Conservation (phyloP, 73 alveolate genomes). For the Halteria grandinella region DNA sequence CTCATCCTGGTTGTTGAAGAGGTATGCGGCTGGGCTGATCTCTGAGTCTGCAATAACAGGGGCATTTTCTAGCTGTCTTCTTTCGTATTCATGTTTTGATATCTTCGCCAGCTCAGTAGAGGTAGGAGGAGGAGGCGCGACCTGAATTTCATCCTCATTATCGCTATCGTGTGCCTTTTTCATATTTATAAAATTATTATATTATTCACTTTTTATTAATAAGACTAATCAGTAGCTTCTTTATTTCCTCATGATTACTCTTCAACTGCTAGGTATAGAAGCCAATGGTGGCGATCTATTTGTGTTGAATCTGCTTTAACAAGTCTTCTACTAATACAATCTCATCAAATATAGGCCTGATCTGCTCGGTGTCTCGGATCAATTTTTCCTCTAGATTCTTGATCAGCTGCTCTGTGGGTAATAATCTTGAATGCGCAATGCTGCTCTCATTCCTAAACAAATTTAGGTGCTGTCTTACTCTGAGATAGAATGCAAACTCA, state of each 20-base stretch:
- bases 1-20: constrained; percentile 46
- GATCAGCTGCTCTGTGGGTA: constrained; percentile 65
- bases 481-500: constrained; percentile 12
- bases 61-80: constrained; percentile 9
- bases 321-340: constrained; percentile 52
- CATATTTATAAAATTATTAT: constrained; percentile 29
- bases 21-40: constrained; percentile 52
- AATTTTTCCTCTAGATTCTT: constrained; percentile 63
- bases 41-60: constrained; percentile 28
- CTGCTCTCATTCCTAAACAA: constrained; percentile 56
- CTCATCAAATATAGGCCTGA: constrained; percentile 49
- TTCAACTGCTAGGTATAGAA: not conserved
- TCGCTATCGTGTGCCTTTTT: constrained; percentile 65
- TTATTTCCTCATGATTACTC: constrained; percentile 16
- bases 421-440: constrained; percentile 33
- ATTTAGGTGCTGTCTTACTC: constrained; percentile 17
- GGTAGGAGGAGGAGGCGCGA: no score
- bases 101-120: no score
- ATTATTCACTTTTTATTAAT: no score
- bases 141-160: constrained; percentile 64
- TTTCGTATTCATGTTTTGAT: constrained; percentile 20
- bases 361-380: constrained; percentile 36
- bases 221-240: constrained; percentile 10
- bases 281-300: constrained; percentile 1
- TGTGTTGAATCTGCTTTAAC: constrained; percentile 34